A percentile compares a stretch with the other conserved stretches of the same genome.
Evolutionary conservation across 805 yeast species (phyloP).

Genomic region (Wickerhamiella sergipiensis): DNA sequence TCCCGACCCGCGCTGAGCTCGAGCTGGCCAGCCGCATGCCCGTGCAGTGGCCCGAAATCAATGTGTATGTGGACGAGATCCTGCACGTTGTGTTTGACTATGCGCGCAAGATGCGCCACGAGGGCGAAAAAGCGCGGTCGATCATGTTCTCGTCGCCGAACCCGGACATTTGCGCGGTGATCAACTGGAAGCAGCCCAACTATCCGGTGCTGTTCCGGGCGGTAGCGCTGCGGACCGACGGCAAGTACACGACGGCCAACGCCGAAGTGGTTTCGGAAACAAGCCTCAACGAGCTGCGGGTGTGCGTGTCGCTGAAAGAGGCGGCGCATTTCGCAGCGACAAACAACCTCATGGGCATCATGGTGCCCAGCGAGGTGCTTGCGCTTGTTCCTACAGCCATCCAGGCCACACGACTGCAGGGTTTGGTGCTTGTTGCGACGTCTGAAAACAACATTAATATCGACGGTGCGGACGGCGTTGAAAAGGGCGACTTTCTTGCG

Average conservation of each 20-base stretch:
- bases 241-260: constrained; percentile 17
- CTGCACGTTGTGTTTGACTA: constrained; percentile 63
- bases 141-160: constrained; percentile 76
- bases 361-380: constrained; percentile 59
- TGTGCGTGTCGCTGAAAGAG: constrained; percentile 53
- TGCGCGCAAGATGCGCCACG: constrained; percentile 33
- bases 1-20: constrained; percentile 15
- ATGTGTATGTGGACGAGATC: constrained; percentile 62
- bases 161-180: constrained; percentile 78
- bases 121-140: constrained; percentile 32
- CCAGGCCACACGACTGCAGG: constrained; percentile 62
- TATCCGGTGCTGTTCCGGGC: constrained; percentile 84
- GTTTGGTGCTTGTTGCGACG: constrained; percentile 65
- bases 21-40: constrained; percentile 9
- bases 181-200: constrained; percentile 98
- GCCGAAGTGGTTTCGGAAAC: constrained; percentile 21
- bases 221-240: constrained; percentile 28
- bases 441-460: constrained; percentile 3
- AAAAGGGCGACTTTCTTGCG: constrained; percentile 24
- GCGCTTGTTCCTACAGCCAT: constrained; percentile 62
- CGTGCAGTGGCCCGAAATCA: constrained; percentile 34
- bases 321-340: constrained; percentile 67
- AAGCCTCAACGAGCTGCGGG: constrained; percentile 15
- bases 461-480: constrained; percentile 46
- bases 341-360: constrained; percentile 76